Percentiles rank a stretch among this genome's conserved stretches.
These are phyloP conservation scores for Zoysia japonica DNA, from an alignment of 176 grass and related monocot genomes.

Conservation along the genomic window DNA sequence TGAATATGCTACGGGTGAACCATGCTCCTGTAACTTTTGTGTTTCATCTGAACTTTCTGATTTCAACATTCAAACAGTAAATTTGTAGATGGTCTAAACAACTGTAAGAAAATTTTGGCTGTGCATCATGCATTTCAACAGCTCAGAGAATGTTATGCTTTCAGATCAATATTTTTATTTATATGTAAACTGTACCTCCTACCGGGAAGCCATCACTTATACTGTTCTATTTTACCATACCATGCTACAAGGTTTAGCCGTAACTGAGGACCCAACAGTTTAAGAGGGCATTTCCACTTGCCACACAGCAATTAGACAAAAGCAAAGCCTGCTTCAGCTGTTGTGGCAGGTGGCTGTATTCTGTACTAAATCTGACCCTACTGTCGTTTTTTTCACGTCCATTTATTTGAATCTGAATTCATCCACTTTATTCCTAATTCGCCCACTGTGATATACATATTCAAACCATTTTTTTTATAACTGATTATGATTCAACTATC, in stretches of 20 bases:
- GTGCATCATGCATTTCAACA: not conserved
- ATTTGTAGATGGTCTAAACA: not conserved
- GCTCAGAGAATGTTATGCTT: not conserved
- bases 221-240: conserved; percentile 2
- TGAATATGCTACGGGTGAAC: not conserved
- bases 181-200: not conserved
- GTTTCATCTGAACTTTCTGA: not conserved
- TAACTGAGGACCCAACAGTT: not conserved
- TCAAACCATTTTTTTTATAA: not conserved
- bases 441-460: not conserved
- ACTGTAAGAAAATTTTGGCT: not conserved
- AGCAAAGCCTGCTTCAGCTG: not conserved
- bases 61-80: not conserved
- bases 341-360: conserved; percentile 40
- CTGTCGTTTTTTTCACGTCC: conserved; percentile 3
- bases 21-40: not conserved
- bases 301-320: conserved; percentile 27
- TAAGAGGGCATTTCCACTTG: conserved; percentile 1
- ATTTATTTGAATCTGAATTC: not conserved
- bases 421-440: not conserved
- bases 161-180: not conserved
- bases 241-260: not conserved
- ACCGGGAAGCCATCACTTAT: not conserved
- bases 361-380: conserved; percentile 31
- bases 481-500: too few relatives aligned